Percentiles rank a stretch among this genome's conserved stretches.
Evolutionary conservation across 2,329 filamentous ascomycete species (phyloP).

Genomic region (Lizonia empirigonia): DNA sequence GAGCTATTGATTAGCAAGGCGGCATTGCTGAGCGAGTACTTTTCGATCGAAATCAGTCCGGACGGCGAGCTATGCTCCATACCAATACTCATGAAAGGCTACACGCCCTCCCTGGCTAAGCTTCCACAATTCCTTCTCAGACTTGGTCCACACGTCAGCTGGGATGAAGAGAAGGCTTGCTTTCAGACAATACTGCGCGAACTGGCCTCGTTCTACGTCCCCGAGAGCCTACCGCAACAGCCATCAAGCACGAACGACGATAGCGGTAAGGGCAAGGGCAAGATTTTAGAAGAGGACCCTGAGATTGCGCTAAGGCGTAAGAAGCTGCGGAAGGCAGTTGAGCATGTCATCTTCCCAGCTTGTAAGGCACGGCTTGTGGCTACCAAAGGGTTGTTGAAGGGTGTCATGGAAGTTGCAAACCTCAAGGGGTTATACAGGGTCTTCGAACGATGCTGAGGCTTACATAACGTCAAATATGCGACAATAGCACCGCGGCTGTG

Average conservation of each 20-base stretch:
- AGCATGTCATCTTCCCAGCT: constrained; percentile 88
- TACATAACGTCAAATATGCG: background rate
- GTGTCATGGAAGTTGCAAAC: constrained; percentile 85
- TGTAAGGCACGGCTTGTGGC: constrained; percentile 83
- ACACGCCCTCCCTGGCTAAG: constrained; percentile 83
- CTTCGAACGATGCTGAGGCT: constrained; percentile 81
- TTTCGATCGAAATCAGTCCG: constrained; percentile 80
- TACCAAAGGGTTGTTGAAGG: constrained; percentile 76
- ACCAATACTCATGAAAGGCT: constrained; percentile 86
- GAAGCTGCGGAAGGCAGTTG: constrained; percentile 76
- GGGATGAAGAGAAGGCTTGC: constrained; percentile 82
- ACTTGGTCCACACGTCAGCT: constrained; percentile 86
- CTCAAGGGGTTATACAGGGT: constrained; percentile 91
- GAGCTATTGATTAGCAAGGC: constrained; percentile 73
- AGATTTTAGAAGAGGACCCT: constrained; percentile 41
- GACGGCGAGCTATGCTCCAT: constrained; percentile 78
- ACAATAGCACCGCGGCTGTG: background rate
- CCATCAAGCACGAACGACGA: constrained; percentile 45
- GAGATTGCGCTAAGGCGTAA: constrained; percentile 60
- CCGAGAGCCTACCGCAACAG: constrained; percentile 74
- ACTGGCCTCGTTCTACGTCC: constrained; percentile 87
- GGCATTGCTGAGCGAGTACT: constrained; percentile 92
- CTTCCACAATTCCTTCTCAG: constrained; percentile 86
- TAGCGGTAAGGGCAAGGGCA: constrained; percentile 42
- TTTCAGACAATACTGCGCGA: constrained; percentile 86